Conservation (phyloP, 75 land plant genomes). For the Pinus albicaulis region DNA sequence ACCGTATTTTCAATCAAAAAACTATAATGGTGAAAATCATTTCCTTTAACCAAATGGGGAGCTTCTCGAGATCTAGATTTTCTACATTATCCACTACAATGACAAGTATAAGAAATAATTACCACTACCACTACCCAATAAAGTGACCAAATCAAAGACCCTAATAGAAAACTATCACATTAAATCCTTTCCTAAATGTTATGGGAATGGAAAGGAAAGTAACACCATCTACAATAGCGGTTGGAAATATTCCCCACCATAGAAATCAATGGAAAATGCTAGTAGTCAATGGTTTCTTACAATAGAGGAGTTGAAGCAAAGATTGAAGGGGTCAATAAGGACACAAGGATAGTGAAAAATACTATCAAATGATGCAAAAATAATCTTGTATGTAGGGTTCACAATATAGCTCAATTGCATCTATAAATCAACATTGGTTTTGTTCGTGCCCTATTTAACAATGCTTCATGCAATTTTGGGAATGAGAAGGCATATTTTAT, state of each 20-base stretch:
- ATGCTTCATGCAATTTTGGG: constrained; percentile 39
- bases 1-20: no score
- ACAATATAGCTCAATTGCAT: constrained; percentile 51
- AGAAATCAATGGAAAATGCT: constrained; percentile 28
- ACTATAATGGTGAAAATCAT: no score
- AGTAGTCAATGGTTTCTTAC: constrained; percentile 16
- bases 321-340: constrained; percentile 23
- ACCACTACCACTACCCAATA: no score
- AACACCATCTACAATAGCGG: constrained; percentile 39
- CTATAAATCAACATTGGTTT: constrained; percentile 63
- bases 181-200: constrained; percentile 21
- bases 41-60: no score
- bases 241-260: constrained; percentile 38
- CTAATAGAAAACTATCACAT: no score
- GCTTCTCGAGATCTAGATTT: no score
- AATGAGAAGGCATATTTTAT: constrained; percentile 21
- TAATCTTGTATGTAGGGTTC: constrained; percentile 34
- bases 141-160: no score
- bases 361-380: constrained; percentile 25
- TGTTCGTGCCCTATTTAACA: constrained; percentile 51
- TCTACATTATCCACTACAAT: no score
- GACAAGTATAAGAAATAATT: no score
- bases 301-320: constrained; percentile 42
- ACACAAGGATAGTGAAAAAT: constrained; percentile 20
- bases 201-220: constrained; percentile 48